Evolutionary conservation across 2,329 filamentous ascomycete species (phyloP).

Genomic region (Arthrobotrys sphaeroides): DNA sequence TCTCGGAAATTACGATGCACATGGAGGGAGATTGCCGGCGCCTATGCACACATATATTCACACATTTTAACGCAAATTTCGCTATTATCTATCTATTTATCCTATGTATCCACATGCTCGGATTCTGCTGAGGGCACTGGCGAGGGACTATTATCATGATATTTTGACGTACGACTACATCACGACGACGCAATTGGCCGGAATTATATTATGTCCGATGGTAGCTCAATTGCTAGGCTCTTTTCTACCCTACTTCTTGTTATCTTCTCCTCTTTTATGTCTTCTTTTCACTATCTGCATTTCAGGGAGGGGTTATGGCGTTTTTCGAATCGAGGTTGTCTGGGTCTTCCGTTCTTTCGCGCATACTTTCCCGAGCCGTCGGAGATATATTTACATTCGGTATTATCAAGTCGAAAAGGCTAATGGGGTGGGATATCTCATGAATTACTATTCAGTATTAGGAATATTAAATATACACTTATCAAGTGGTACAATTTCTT

Average conservation of each 20-base stretch:
- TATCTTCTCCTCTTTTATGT: neutral
- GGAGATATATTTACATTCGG: neutral
- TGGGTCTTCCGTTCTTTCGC: conserved; percentile 2
- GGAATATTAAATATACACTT: too few species aligned
- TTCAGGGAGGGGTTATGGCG: conserved; percentile 4
- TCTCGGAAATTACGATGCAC: neutral
- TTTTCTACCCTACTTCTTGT: neutral
- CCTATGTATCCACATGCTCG: neutral
- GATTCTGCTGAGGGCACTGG: neutral
- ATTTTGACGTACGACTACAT: neutral
- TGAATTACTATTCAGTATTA: neutral
- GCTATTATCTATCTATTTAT: too few species aligned
- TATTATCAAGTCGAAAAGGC: neutral
- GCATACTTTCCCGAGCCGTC: neutral
- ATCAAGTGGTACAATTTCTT: too few species aligned
- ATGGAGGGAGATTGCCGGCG: neutral
- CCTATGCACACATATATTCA: neutral
- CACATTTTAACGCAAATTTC: neutral
- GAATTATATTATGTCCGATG: neutral
- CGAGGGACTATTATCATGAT: neutral
- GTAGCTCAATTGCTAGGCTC: neutral
- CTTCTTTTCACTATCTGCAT: neutral
- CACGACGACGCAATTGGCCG: neutral
- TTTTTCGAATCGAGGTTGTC: neutral
- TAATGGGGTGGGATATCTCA: neutral